phyloP scores from a whole-genome alignment of 768 basidiomycete species.

The Hericium coralloides region DNA sequence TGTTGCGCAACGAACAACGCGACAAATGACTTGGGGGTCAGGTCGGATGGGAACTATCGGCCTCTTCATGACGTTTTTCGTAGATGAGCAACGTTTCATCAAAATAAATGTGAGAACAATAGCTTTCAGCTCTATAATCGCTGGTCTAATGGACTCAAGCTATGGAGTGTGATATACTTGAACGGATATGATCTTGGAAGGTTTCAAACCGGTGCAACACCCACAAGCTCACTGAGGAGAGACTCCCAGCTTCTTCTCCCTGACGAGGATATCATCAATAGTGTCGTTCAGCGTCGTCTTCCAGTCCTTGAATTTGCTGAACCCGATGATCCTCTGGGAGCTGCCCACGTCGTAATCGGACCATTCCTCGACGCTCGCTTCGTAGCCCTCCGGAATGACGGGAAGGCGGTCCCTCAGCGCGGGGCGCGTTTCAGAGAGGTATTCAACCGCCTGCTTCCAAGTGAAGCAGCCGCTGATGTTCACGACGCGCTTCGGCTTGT shows the following conservation, averaged over 20 bases:
- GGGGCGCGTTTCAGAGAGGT: conserved; percentile 13
- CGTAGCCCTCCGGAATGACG: background rate
- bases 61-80: too few relatives aligned
- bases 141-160: too few relatives aligned
- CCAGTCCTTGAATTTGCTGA: background rate
- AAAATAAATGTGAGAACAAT: too few relatives aligned
- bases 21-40: too few relatives aligned
- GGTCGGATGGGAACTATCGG: too few relatives aligned
- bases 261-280: background rate
- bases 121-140: too few relatives aligned
- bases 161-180: too few relatives aligned
- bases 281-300: conserved; percentile 1
- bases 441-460: conserved; percentile 15
- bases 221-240: background rate
- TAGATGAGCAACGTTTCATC: too few relatives aligned
- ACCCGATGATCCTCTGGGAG: background rate
- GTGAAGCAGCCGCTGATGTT: conserved; percentile 15
- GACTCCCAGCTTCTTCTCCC: background rate
- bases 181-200: too few relatives aligned
- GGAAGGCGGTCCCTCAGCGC: conserved; percentile 5
- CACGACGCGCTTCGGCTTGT: conserved; percentile 16
- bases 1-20: too few relatives aligned
- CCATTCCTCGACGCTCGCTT: conserved; percentile 4
- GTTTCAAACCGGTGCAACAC: too few relatives aligned
- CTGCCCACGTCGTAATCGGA: background rate